A percentile compares a stretch with the other conserved stretches of the same genome.
phyloP scores from a whole-genome alignment of 2,329 filamentous ascomycete genomes.

The Hypocreales sp. region DNA sequence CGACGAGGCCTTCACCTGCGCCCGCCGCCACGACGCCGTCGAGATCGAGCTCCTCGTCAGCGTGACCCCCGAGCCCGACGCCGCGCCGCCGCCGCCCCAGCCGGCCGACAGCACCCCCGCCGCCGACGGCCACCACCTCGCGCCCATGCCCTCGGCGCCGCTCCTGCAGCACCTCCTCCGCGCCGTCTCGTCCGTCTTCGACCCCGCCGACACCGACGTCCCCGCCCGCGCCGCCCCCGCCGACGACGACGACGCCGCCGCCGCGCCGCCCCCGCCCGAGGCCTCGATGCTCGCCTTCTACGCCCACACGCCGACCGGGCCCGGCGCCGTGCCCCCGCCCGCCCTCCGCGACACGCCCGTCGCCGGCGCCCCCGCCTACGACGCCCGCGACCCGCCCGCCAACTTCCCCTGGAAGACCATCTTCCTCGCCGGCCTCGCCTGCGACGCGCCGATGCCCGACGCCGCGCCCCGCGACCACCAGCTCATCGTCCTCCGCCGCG shows the following conservation, averaged over 20 bases:
- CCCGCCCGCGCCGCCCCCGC: too few relatives aligned
- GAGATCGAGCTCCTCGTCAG: slow-evolving; percentile 50
- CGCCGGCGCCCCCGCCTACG: slow-evolving; percentile 24
- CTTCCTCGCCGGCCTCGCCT: slow-evolving; percentile 56
- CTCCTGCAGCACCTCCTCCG: slow-evolving; percentile 30
- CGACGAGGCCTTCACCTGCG: slow-evolving; percentile 71
- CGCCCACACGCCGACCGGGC: slow-evolving; percentile 35
- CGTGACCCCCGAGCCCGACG: slow-evolving; percentile 7
- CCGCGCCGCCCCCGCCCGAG: slow-evolving; percentile 9
- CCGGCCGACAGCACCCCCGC: slow-evolving; percentile 6
- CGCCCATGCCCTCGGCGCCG: slow-evolving; percentile 17
- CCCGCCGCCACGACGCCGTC: slow-evolving; percentile 56
- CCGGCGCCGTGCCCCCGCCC: slow-evolving; percentile 54
- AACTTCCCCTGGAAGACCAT: slow-evolving; percentile 53
- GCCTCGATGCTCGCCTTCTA: slow-evolving; percentile 31
- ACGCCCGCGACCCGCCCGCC: slow-evolving; percentile 17
- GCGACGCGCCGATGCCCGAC: slow-evolving; percentile 41
- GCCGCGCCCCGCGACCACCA: slow-evolving; percentile 43
- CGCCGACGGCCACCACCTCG: background rate
- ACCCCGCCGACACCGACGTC: slow-evolving; percentile 15
- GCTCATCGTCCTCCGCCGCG: slow-evolving; percentile 67
- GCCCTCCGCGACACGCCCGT: slow-evolving; percentile 42
- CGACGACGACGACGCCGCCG: too few relatives aligned
- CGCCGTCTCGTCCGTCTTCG: slow-evolving; percentile 28
- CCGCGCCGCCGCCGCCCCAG: slow-evolving; percentile 9